Evolutionary conservation across 73 alveolate genomes (phyloP).

Genomic region (Paramecium sexaurelia): DNA sequence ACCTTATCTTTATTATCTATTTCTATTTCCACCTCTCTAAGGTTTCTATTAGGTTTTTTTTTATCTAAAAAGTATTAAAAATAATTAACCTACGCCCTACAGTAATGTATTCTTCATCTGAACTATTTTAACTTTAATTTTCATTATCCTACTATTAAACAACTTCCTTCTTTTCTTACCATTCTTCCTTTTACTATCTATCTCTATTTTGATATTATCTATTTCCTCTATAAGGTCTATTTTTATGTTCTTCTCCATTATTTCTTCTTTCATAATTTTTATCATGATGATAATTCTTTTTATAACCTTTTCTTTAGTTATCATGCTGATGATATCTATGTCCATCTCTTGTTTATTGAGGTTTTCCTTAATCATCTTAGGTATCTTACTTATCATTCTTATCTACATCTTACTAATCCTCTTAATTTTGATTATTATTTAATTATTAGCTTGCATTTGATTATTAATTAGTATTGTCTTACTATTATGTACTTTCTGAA

Average conservation of each 20-base stretch:
- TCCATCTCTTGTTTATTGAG: neutral
- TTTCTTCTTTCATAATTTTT: constrained; percentile 16
- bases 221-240: constrained; percentile 15
- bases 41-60: neutral
- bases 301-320: neutral
- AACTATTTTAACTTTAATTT: neutral
- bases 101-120: neutral
- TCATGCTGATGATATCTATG: neutral
- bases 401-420: neutral
- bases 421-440: neutral
- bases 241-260: neutral
- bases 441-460: neutral
- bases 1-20: neutral
- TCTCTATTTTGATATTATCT: neutral
- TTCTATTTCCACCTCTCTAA: constrained; percentile 30
- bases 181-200: neutral
- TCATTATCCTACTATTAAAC: neutral
- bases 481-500: neutral
- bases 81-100: neutral
- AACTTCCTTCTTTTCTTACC: neutral
- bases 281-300: neutral
- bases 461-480: neutral
- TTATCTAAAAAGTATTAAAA: neutral
- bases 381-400: neutral
- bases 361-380: neutral